Percentiles rank a stretch among this genome's conserved stretches.
phyloP scores from a whole-genome alignment of 2,329 filamentous ascomycete genomes.

The Diaporthe amygdali region DNA sequence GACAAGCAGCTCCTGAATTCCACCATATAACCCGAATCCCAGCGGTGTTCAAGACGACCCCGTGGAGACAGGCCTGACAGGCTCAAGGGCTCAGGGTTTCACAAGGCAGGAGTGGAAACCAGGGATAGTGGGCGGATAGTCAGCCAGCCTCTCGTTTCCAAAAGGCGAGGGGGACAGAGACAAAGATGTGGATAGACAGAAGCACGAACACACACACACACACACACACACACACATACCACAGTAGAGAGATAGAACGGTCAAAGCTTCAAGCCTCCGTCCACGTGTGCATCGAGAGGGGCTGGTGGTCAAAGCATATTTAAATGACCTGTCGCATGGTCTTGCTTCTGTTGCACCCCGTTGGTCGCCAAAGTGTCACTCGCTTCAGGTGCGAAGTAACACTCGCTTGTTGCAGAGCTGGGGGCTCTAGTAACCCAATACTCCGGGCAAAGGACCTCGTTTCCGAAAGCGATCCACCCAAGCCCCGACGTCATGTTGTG shows the following conservation, averaged over 20 bases:
- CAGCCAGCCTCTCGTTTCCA: neutral
- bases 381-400: constrained; percentile 1
- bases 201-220: neutral
- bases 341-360: neutral
- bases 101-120: constrained; percentile 1
- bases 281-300: constrained; percentile 10
- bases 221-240: neutral
- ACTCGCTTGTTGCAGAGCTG: constrained; percentile 1
- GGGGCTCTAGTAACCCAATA: neutral
- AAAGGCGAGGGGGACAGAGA: neutral
- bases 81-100: neutral
- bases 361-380: neutral
- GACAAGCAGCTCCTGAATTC: constrained; percentile 11
- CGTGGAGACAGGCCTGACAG: constrained; percentile 1
- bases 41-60: neutral
- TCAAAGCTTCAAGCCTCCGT: constrained; percentile 1
- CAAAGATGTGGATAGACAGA: too few relatives aligned
- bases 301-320: constrained; percentile 11
- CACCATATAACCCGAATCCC: neutral
- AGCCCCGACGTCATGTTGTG: constrained; percentile 5
- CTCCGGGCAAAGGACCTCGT: neutral
- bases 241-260: too few relatives aligned
- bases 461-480: constrained; percentile 3
- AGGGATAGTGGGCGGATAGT: neutral
- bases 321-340: constrained; percentile 15